Evolutionary conservation across 148 eudicot species (phyloP).

Genomic region (Heliosperma pusillum): DNA sequence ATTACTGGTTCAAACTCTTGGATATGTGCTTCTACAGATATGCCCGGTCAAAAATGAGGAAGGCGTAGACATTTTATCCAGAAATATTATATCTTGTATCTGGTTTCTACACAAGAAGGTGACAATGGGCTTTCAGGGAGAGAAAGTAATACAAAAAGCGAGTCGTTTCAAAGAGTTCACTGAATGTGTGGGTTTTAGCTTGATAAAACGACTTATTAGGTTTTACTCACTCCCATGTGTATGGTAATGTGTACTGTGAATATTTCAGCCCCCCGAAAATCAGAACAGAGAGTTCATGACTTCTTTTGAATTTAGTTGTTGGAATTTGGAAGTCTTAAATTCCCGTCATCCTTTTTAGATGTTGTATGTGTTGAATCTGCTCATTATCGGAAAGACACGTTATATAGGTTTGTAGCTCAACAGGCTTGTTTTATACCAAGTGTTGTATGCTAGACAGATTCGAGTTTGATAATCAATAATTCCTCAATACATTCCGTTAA

Average conservation of each 20-base stretch:
- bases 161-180: too few species aligned
- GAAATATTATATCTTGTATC: background rate
- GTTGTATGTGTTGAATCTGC: background rate
- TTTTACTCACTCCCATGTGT: background rate
- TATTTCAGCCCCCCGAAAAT: background rate
- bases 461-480: too few species aligned
- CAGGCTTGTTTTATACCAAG: background rate
- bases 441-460: too few species aligned
- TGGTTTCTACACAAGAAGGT: background rate
- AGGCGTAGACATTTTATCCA: constrained; percentile 28
- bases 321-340: background rate
- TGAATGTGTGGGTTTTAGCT: background rate
- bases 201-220: background rate
- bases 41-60: constrained; percentile 92
- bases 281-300: background rate
- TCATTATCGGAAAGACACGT: background rate
- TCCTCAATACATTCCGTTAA: too few species aligned
- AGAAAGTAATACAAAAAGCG: too few species aligned
- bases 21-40: constrained; percentile 41
- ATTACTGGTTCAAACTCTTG: background rate
- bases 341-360: background rate
- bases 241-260: constrained; percentile 2
- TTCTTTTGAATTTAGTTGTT: background rate
- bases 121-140: too few species aligned
- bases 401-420: background rate